Evolutionary conservation across 805 yeast species (phyloP).

Genomic region (Wickerhamiella spandovensis): DNA sequence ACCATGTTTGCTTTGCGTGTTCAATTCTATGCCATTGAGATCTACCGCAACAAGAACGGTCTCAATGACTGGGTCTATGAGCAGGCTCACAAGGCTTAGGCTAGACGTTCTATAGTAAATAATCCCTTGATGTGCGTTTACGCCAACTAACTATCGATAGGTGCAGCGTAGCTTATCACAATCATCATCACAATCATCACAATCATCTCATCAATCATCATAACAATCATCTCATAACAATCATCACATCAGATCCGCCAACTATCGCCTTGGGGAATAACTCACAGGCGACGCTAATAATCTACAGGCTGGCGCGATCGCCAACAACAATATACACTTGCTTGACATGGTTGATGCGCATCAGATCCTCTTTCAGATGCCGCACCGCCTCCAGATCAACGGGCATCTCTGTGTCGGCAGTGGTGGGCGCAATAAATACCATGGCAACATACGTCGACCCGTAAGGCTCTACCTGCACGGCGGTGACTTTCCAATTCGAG

Average conservation of each 20-base stretch:
- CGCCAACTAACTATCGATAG: no score
- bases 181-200: no score
- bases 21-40: constrained; percentile 90
- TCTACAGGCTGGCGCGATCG: no score
- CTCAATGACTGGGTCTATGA: constrained; percentile 77
- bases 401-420: not conserved
- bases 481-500: constrained; percentile 9
- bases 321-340: constrained; percentile 14
- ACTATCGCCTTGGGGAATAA: no score
- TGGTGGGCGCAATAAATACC: constrained; percentile 6
- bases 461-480: constrained; percentile 15
- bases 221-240: no score
- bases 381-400: constrained; percentile 4
- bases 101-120: no score
- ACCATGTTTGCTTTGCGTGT: constrained; percentile 85
- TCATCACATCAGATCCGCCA: no score
- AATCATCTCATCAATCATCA: no score
- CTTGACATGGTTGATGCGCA: constrained; percentile 13
- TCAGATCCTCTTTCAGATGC: constrained; percentile 8
- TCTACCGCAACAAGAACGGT: constrained; percentile 81
- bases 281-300: no score
- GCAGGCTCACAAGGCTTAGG: not conserved
- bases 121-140: no score
- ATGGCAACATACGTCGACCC: constrained; percentile 18
- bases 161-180: no score